phyloP scores from a whole-genome alignment of 129 eudicot species.

The Tagetes erecta region DNA sequence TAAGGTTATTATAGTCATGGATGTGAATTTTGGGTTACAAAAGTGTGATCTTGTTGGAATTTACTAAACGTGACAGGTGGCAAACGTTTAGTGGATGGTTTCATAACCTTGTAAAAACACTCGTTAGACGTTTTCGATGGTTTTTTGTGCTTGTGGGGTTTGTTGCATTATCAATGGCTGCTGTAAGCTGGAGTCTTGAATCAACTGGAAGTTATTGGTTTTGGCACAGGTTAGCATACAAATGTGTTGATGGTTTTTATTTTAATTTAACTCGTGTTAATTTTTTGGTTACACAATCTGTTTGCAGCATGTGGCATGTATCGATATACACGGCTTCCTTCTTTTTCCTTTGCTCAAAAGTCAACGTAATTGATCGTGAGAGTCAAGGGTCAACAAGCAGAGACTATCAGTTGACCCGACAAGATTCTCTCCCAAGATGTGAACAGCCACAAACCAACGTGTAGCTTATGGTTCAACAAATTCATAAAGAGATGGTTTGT shows the following conservation, averaged over 20 bases:
- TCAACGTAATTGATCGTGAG: conserved; percentile 21
- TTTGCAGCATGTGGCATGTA: conserved; percentile 82
- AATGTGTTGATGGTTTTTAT: not conserved
- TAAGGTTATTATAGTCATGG: conserved; percentile 17
- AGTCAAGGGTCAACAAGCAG: conserved; percentile 33
- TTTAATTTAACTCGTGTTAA: not conserved
- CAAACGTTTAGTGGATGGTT: conserved; percentile 44
- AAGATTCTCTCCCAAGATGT: conserved; percentile 49
- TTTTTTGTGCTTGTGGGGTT: conserved; percentile 65
- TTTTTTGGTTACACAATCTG: conserved; percentile 5
- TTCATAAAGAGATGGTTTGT: not conserved
- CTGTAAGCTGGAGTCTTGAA: conserved; percentile 73
- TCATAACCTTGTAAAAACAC: conserved; percentile 37
- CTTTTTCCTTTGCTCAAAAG: conserved; percentile 70
- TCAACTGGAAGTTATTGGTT: conserved; percentile 76
- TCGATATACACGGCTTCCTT: conserved; percentile 65
- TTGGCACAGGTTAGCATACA: conserved; percentile 79
- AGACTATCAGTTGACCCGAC: conserved; percentile 62
- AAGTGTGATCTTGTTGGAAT: not conserved
- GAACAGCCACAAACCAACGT: conserved; percentile 2
- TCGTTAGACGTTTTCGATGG: conserved; percentile 69
- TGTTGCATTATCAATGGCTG: conserved; percentile 68
- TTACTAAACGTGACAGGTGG: conserved; percentile 51
- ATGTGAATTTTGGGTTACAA: conserved; percentile 9
- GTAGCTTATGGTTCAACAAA: not conserved